phyloP scores from a whole-genome alignment of 352 stramenopile genomes.

The Phytophthora foliorum region DNA sequence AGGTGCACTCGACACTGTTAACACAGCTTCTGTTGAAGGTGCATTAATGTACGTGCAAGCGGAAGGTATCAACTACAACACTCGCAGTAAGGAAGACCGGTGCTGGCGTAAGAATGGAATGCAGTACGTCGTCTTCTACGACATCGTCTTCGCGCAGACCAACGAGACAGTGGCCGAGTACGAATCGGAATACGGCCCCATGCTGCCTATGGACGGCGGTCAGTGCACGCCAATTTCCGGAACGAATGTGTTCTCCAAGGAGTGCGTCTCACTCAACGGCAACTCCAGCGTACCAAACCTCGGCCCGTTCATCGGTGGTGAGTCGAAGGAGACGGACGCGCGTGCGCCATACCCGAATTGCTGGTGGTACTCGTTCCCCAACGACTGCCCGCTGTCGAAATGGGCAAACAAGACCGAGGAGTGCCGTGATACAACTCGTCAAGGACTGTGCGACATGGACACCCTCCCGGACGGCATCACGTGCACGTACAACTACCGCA shows the following conservation, averaged over 20 bases:
- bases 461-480: constrained; percentile 61
- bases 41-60: constrained; percentile 63
- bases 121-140: constrained; percentile 52
- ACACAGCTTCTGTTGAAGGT: constrained; percentile 57
- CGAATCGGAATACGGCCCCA: constrained; percentile 44
- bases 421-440: constrained; percentile 47
- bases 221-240: constrained; percentile 39
- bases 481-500: constrained; percentile 81
- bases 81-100: constrained; percentile 25
- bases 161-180: constrained; percentile 41
- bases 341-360: constrained; percentile 58
- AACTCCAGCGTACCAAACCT: constrained; percentile 33
- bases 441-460: constrained; percentile 59
- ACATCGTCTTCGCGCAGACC: constrained; percentile 42
- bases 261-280: constrained; percentile 45
- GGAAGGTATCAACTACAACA: constrained; percentile 63
- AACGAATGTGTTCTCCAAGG: constrained; percentile 28
- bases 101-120: constrained; percentile 52
- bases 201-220: constrained; percentile 48
- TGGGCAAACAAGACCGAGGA: constrained; percentile 54
- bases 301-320: constrained; percentile 44
- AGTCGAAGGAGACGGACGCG: constrained; percentile 39
- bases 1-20: constrained; percentile 49
- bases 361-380: constrained; percentile 69
- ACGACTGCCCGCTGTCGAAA: constrained; percentile 48